These are phyloP conservation scores for Murraya paniculata DNA, from an alignment of 345 rosid genomes.

Conservation along the genomic window DNA sequence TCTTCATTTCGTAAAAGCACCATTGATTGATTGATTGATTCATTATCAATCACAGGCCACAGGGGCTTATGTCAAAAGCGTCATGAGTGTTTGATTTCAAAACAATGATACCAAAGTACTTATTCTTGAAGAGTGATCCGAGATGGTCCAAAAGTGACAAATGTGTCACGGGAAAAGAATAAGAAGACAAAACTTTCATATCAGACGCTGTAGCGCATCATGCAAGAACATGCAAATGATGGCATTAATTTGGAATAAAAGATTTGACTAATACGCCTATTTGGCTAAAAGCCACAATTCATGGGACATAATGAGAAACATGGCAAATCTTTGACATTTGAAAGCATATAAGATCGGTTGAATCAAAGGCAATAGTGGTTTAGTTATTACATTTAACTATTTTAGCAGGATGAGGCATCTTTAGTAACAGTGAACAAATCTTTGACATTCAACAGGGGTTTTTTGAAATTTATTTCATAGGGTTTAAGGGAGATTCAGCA, in stretches of 20 bases:
- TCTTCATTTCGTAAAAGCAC: background rate
- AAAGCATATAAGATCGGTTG: background rate
- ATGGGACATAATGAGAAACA: slow-evolving; percentile 6
- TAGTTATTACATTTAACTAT: background rate
- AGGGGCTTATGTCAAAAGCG: slow-evolving; percentile 2
- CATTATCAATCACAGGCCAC: background rate
- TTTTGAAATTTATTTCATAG: background rate
- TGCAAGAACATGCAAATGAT: slow-evolving; percentile 13
- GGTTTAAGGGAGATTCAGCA: background rate
- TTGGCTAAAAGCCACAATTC: slow-evolving; percentile 11
- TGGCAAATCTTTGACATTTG: slow-evolving; percentile 9
- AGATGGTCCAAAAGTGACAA: background rate
- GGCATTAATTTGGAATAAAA: slow-evolving; percentile 3
- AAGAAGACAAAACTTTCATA: slow-evolving; percentile 9
- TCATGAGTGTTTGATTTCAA: slow-evolving; percentile 1
- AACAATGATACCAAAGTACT: background rate
- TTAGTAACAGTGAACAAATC: background rate
- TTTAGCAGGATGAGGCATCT: background rate
- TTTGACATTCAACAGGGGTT: background rate
- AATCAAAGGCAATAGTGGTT: background rate
- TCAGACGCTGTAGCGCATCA: background rate
- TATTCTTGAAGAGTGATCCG: background rate
- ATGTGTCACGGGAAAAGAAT: background rate
- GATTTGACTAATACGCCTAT: slow-evolving; percentile 14
- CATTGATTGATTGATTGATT: background rate